Evolutionary conservation across 2,329 filamentous ascomycete genomes (phyloP).

Genomic region (Diaporthe capsici): DNA sequence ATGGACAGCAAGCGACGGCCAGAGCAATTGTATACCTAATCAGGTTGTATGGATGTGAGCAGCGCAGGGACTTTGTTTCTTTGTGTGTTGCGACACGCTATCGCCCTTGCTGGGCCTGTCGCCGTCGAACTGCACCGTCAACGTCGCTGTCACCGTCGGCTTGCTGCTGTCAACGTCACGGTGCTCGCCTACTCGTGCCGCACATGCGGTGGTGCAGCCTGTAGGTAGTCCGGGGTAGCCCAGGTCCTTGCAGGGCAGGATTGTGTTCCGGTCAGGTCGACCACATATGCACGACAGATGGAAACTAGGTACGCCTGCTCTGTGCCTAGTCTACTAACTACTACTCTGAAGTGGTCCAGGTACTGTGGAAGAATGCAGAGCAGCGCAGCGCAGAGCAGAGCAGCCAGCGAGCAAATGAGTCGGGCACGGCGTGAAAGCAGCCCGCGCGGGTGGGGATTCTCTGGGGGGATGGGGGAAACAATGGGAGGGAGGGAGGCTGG

Average conservation of each 20-base stretch:
- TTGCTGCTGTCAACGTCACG: conserved; percentile 5
- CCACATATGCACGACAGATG: not conserved
- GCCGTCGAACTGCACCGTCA: not conserved
- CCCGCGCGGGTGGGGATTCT: not conserved
- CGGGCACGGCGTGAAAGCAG: not conserved
- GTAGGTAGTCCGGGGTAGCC: not conserved
- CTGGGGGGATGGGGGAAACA: not conserved
- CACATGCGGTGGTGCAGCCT: not conserved
- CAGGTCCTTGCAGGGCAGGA: not conserved
- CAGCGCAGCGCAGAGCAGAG: not conserved
- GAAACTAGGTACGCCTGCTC: not conserved
- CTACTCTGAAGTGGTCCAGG: not conserved
- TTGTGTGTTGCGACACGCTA: not conserved
- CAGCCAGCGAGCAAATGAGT: conserved; percentile 10
- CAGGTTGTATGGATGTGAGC: not conserved
- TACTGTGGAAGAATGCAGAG: not conserved
- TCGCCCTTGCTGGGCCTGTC: not conserved
- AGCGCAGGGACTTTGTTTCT: not conserved
- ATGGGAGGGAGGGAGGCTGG: not conserved
- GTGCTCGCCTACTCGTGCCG: conserved; percentile 25
- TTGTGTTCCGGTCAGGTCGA: not conserved
- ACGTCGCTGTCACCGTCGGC: not conserved
- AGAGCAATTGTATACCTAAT: not conserved
- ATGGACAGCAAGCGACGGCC: not conserved
- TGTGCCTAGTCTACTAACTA: not conserved